Evolutionary conservation across 257 asterid species (phyloP).

Genomic region (Lantana camara): DNA sequence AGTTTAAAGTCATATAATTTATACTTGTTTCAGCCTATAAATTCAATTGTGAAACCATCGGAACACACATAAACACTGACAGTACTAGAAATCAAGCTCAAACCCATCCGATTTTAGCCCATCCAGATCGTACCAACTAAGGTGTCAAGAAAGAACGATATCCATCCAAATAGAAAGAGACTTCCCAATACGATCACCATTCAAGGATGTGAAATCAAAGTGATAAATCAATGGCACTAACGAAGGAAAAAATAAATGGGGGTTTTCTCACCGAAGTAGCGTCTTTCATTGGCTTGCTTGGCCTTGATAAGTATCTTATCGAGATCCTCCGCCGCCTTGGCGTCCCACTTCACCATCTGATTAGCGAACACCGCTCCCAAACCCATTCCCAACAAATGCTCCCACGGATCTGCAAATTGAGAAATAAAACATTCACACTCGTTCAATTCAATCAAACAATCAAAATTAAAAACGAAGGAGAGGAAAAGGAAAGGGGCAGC

Average conservation of each 20-base stretch:
- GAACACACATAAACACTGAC: conserved; percentile 1
- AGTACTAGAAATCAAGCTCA: neutral
- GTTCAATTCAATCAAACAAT: neutral
- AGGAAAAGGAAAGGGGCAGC: neutral
- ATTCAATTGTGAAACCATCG: conserved; percentile 2
- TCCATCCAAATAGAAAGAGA: neutral
- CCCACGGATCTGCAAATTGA: conserved; percentile 93
- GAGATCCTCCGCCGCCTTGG: conserved; percentile 76
- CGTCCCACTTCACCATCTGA: conserved; percentile 90
- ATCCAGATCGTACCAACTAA: conserved; percentile 1
- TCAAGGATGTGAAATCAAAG: neutral
- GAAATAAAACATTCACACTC: neutral
- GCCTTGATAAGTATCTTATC: conserved; percentile 82
- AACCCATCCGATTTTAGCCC: neutral
- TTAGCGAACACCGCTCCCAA: conserved; percentile 79
- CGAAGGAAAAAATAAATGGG: neutral
- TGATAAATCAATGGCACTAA: neutral
- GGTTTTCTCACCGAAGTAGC: conserved; percentile 70
- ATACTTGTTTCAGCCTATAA: neutral
- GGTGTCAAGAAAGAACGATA: too few species aligned
- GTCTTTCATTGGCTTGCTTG: conserved; percentile 87
- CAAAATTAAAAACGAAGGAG: neutral
- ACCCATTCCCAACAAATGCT: conserved; percentile 96
- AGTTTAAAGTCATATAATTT: neutral
- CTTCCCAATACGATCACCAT: neutral